phyloP scores from a whole-genome alignment of 1,284 basidiomycete genomes.

The Sphaerobolus stellatus region DNA sequence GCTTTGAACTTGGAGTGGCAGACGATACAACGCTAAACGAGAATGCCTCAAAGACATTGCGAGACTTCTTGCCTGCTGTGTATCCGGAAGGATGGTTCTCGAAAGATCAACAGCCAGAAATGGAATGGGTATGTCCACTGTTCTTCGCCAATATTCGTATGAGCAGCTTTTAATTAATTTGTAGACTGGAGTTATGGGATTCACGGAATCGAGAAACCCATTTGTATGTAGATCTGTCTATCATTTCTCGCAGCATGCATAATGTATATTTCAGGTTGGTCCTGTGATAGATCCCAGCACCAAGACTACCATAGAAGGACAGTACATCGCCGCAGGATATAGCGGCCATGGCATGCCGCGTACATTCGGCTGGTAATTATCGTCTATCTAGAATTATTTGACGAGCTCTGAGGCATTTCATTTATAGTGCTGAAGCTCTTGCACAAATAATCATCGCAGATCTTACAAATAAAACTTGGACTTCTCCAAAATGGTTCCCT shows the following conservation, averaged over 20 bases:
- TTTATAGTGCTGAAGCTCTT: slow-evolving; percentile 11
- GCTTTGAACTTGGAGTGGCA: slow-evolving; percentile 51
- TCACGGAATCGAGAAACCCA: slow-evolving; percentile 61
- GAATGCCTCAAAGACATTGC: slow-evolving; percentile 48
- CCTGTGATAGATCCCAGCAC: slow-evolving; percentile 44
- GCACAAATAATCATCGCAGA: slow-evolving; percentile 9
- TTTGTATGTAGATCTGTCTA: slow-evolving; percentile 50
- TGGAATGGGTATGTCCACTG: slow-evolving; percentile 64
- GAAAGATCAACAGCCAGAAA: slow-evolving; percentile 49
- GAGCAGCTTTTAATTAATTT: slow-evolving; percentile 10
- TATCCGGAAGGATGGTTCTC: slow-evolving; percentile 55
- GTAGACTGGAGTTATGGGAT: slow-evolving; percentile 83
- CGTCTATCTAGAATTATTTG: not conserved
- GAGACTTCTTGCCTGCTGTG: slow-evolving; percentile 55
- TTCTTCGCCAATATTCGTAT: no score
- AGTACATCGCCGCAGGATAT: slow-evolving; percentile 76
- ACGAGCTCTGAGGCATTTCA: not conserved
- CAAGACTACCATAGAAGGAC: slow-evolving; percentile 40
- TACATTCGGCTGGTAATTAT: slow-evolving; percentile 63
- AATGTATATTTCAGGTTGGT: slow-evolving; percentile 52
- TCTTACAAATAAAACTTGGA: slow-evolving; percentile 4
- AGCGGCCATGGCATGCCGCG: slow-evolving; percentile 82
- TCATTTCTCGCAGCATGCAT: not conserved
- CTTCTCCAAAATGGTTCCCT: slow-evolving; percentile 9
- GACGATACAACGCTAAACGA: slow-evolving; percentile 62